These are phyloP conservation scores for Pecoramyces ruminantium DNA, from an alignment of 192 early-diverging fungal genomes.

Conservation along the genomic window DNA sequence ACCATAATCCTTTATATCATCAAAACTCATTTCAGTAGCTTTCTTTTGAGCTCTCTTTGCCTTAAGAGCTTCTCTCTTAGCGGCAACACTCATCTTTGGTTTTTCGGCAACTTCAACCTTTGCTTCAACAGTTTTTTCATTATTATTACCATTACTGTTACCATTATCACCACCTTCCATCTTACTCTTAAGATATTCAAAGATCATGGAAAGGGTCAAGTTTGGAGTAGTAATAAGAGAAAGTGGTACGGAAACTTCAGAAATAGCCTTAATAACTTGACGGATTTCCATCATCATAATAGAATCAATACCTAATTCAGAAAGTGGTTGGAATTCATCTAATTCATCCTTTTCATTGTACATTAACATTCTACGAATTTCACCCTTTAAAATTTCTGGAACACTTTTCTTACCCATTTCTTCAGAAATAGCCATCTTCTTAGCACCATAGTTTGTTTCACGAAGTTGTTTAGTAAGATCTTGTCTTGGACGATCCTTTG, in stretches of 20 bases:
- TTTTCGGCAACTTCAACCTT: neutral
- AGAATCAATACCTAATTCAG: neutral
- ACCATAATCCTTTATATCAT: neutral
- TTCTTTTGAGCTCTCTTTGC: neutral
- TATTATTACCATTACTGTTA: too few species aligned
- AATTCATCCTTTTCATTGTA: neutral
- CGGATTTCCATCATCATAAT: neutral
- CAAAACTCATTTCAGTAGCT: too few species aligned
- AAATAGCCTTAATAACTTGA: neutral
- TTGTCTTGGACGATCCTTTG: neutral
- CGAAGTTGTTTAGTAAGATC: neutral
- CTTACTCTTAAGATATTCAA: neutral
- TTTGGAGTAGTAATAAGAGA: neutral
- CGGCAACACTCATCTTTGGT: neutral
- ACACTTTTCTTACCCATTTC: neutral
- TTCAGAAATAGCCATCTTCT: too few species aligned
- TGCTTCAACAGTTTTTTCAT: too few species aligned
- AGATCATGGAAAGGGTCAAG: neutral
- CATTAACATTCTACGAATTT: neutral
- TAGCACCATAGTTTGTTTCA: neutral
- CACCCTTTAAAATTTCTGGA: neutral
- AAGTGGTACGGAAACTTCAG: neutral
- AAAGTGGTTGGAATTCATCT: neutral
- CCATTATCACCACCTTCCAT: neutral
- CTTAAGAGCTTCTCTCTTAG: neutral